Conservation (phyloP, 176 grass and related monocot species). For the Cymbopogon citratus region DNA sequence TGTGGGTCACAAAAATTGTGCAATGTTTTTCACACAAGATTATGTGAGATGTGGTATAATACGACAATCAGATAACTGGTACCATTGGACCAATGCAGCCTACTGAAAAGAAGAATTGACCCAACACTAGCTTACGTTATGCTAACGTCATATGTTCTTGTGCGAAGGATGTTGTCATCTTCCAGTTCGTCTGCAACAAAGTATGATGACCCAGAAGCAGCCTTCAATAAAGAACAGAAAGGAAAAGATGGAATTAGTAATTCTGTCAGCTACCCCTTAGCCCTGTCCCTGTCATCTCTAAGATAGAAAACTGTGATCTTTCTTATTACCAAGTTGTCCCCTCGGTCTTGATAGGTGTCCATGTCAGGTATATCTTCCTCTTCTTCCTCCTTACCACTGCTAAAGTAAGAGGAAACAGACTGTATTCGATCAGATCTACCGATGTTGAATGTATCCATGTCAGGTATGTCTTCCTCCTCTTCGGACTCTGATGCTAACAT, state of each 20-base stretch:
- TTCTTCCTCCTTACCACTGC: conserved; percentile 57
- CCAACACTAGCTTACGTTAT: conserved; percentile 66
- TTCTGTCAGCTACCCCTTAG: conserved; percentile 10
- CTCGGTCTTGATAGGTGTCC: conserved; percentile 58
- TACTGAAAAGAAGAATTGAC: conserved; percentile 4
- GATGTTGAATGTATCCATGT: conserved; percentile 70
- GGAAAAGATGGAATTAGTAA: conserved; percentile 16
- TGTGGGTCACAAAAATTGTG: too few relatives aligned
- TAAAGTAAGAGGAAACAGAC: conserved; percentile 71
- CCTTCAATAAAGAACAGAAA: conserved; percentile 47
- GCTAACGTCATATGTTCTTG: conserved; percentile 93
- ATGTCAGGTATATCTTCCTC: conserved; percentile 99
- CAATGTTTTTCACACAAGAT: too few relatives aligned
- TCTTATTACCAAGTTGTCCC: conserved; percentile 62
- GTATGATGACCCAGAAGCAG: conserved; percentile 56
- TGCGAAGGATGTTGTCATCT: conserved; percentile 90
- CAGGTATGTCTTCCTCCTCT: conserved; percentile 83
- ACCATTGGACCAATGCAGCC: neutral
- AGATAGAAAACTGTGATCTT: conserved; percentile 13
- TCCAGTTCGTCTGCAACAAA: conserved; percentile 83
- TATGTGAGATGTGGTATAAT: too few relatives aligned
- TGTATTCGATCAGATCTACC: conserved; percentile 66
- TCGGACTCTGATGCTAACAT: conserved; percentile 55
- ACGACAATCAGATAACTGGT: neutral
- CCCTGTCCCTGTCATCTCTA: too few relatives aligned